Evolutionary conservation across 257 asterid genomes (phyloP).

Genomic region (Penstemon eatonii): DNA sequence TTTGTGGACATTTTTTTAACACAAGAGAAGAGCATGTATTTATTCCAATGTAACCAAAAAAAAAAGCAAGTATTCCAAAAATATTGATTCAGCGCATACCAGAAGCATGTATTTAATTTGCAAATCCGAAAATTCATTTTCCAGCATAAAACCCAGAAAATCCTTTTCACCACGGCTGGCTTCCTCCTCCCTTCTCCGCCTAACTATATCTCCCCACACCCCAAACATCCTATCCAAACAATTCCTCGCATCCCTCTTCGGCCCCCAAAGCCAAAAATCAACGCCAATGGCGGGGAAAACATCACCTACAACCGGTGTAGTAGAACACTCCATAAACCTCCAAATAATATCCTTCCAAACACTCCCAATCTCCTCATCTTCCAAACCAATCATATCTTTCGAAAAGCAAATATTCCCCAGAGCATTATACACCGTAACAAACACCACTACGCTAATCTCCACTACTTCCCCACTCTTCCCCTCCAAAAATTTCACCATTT

Average conservation of each 20-base stretch:
- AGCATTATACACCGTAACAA: conserved; percentile 30
- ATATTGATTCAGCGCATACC: conserved; percentile 23
- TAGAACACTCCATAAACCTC: conserved; percentile 47
- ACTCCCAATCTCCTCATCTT: conserved; percentile 28
- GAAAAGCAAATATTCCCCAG: conserved; percentile 42
- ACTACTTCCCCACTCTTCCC: conserved; percentile 32
- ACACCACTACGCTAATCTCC: conserved; percentile 32
- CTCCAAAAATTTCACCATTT: conserved; percentile 37
- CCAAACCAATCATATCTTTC: conserved; percentile 30
- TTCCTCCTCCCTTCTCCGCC: conserved; percentile 31
- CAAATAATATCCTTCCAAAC: conserved; percentile 41
- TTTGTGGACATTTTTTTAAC: background rate
- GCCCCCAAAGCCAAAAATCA: conserved; percentile 29
- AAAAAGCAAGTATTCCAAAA: background rate
- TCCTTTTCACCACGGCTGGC: conserved; percentile 21
- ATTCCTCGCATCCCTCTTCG: conserved; percentile 24
- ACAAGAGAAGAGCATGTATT: no score
- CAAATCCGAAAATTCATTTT: conserved; percentile 29
- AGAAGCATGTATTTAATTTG: conserved; percentile 46
- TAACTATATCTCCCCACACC: conserved; percentile 35
- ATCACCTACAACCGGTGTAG: conserved; percentile 45
- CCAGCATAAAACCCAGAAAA: conserved; percentile 43
- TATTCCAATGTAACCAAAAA: no score
- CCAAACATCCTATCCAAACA: conserved; percentile 33
- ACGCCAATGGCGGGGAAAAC: conserved; percentile 32